Conservation (phyloP, 2,329 filamentous ascomycete species). For the Ceratocystis variospora region DNA sequence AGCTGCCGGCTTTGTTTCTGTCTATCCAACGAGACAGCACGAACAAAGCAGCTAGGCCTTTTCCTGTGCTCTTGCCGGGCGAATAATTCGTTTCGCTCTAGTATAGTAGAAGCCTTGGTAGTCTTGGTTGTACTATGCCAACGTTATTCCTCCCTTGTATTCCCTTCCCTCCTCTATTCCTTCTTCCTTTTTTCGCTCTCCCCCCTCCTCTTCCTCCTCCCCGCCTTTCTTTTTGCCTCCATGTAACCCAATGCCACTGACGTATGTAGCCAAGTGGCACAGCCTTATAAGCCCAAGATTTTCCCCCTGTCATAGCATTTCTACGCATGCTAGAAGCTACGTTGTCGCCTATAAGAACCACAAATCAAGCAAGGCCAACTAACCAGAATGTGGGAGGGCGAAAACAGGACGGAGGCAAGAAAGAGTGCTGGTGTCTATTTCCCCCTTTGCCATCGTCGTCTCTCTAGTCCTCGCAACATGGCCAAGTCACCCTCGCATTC, state of each 20-base stretch:
- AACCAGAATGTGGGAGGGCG: too few species aligned
- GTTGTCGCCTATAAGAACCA: neutral
- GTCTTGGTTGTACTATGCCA: too few species aligned
- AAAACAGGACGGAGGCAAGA: too few species aligned
- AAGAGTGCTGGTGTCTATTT: too few species aligned
- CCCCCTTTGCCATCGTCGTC: too few species aligned
- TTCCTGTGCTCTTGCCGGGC: too few species aligned
- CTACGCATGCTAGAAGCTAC: neutral
- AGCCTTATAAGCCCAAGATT: neutral
- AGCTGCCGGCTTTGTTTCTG: neutral
- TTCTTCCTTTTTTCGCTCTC: neutral
- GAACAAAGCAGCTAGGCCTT: neutral
- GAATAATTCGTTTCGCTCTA: too few species aligned
- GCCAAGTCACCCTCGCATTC: too few species aligned
- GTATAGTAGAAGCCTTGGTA: too few species aligned
- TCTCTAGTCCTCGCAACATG: too few species aligned
- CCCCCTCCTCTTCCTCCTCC: neutral
- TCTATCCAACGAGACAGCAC: neutral
- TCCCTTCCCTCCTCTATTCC: neutral
- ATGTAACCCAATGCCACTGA: constrained; percentile 4
- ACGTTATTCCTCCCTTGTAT: too few species aligned
- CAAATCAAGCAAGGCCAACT: neutral
- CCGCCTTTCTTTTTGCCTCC: neutral
- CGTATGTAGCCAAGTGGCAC: constrained; percentile 2
- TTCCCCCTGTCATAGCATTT: neutral